phyloP scores from a whole-genome alignment of 2,329 filamentous ascomycete species.

The Aureobasidium leucospermi region DNA sequence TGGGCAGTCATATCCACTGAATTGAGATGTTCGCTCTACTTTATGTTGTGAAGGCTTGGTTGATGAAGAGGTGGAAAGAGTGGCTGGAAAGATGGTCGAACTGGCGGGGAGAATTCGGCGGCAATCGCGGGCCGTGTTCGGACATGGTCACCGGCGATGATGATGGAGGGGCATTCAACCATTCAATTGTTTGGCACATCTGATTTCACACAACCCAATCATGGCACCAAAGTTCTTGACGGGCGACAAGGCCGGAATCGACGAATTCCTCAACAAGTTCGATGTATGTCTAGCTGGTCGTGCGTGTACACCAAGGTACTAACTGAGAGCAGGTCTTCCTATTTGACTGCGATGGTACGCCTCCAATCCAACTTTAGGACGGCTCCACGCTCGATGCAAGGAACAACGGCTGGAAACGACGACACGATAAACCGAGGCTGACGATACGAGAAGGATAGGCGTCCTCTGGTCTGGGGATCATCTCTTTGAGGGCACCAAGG shows the following conservation, averaged over 20 bases:
- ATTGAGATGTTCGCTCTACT: too few species aligned
- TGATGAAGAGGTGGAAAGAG: neutral
- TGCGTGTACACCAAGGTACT: neutral
- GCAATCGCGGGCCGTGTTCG: neutral
- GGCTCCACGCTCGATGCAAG: neutral
- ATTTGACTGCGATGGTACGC: conserved; percentile 90
- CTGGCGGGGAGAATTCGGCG: neutral
- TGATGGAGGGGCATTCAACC: neutral
- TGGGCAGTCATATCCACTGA: too few species aligned
- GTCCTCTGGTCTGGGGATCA: conserved; percentile 96
- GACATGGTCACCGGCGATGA: neutral
- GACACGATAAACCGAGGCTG: conserved; percentile 18
- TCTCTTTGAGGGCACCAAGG: conserved; percentile 74
- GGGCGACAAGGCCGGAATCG: conserved; percentile 68
- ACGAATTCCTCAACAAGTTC: conserved; percentile 80
- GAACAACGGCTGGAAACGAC: neutral
- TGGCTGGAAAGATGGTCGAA: neutral
- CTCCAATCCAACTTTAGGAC: neutral
- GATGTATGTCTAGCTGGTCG: conserved; percentile 54
- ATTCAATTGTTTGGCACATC: neutral
- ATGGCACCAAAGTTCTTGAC: conserved; percentile 56
- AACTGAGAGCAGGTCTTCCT: conserved; percentile 63
- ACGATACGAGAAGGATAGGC: conserved; percentile 53
- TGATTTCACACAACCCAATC: neutral
- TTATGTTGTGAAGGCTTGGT: too few species aligned